phyloP scores from a whole-genome alignment of 768 basidiomycete species.

The Suillus alpinus region DNA sequence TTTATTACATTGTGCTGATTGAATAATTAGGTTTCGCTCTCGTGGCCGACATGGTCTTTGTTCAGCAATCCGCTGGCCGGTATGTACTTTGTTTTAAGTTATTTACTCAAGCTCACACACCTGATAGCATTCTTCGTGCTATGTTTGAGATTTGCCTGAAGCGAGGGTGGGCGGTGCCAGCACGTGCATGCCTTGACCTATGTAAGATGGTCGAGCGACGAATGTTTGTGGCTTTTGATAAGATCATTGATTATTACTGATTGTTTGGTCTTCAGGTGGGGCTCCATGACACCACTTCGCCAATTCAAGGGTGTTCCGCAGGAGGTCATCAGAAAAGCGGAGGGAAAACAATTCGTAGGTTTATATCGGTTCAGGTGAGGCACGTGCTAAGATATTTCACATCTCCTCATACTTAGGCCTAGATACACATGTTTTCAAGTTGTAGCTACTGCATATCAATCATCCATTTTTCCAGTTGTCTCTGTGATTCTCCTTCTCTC shows the following conservation, averaged over 20 bases:
- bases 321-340: constrained; percentile 86
- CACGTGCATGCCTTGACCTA: constrained; percentile 84
- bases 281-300: constrained; percentile 93
- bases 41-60: constrained; percentile 92
- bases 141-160: constrained; percentile 98
- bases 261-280: constrained; percentile 63
- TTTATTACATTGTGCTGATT: neutral
- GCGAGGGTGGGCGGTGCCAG: constrained; percentile 96
- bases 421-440: too few relatives aligned
- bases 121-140: constrained; percentile 80
- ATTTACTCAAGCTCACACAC: constrained; percentile 2
- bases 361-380: neutral
- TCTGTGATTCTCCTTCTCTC: too few relatives aligned
- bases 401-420: too few relatives aligned
- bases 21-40: constrained; percentile 64
- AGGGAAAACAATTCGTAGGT: constrained; percentile 94
- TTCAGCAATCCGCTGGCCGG: constrained; percentile 96
- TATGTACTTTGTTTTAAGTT: constrained; percentile 27
- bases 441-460: too few relatives aligned
- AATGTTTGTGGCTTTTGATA: constrained; percentile 51
- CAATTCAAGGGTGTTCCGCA: constrained; percentile 91
- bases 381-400: constrained; percentile 2
- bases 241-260: neutral
- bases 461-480: too few relatives aligned
- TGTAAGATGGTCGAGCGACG: constrained; percentile 95